Base-by-base conservation (phyloP, 1,284 basidiomycete species). In the Puccinia triticina region DNA sequence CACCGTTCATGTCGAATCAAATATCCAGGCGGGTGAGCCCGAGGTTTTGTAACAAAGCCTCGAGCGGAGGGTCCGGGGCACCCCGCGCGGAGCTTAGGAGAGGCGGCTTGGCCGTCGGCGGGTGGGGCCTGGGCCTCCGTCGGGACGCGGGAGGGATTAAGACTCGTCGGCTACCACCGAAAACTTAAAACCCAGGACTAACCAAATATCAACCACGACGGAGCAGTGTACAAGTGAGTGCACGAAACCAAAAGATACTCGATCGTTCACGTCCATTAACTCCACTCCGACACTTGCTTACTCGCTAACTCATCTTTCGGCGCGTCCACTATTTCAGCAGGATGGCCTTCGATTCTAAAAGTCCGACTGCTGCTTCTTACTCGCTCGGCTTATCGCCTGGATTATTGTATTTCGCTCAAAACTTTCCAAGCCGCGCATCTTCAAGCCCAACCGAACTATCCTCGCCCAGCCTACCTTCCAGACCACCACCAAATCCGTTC, bases 401-500 rank as follows among this genome's bases (percentile, higher is more conserved):
- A 29, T 14, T 76, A 18, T 40, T 61, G 23, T 76, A 76, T n/a
- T 76, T 76, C 57, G 61, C 74, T 61, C 53, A 76, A 46, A 55
- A 55, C 32, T 29, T 55, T 23, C n/a, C 10, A 2, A 26, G 53
- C 48, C 55, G 32, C 14, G 12, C 72, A 34, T 74, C 72, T 48
- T 46, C 48, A 37, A 67, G 43, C 34, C 34, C 64, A 67, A 67
- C 43, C 64, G 3, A 67, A 74, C 14, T n/a, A 74, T 37, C 55
- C 26, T 37, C 57, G 23, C 23, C 48, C 48, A 73, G 10, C n/a
- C 74, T 34, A n/a, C 37, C 40, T 37, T 43, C 61, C 34, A 50
- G 46, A 53, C 77, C 59, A 40, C 79, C 79, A 50, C 16, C 67
- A 43, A 81, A 81, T 53, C 79, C 79, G 37, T 81, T 81, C 79